Evolutionary conservation across 2,329 filamentous ascomycete species (phyloP), one percentile per base, ranked within the genome.

Genomic region (Domatiomyces globalis): DNA sequence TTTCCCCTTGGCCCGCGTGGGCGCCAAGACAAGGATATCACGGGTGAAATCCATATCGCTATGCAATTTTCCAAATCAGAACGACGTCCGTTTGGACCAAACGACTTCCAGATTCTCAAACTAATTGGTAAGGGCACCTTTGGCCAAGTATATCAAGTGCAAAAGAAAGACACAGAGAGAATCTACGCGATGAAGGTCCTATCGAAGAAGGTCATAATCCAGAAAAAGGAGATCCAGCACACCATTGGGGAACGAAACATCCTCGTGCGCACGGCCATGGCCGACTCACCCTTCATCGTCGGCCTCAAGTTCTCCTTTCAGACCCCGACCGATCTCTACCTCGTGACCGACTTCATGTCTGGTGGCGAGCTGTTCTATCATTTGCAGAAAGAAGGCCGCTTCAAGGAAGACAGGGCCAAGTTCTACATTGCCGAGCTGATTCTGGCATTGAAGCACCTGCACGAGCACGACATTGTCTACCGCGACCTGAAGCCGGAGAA

Each of bases 341-440:
- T 98, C n/a, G 92, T 98, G 12, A 96, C 92, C 4, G 92, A 96
- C 66, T 98, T 95, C 73, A 96, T 98, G 92, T 98, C 92, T 15
- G 92, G 92, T 42, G 92, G 92, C 52, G 92, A 98, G 68, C 75
- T 98, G 1, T 98, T 98, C 70, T 98, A 92, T 90, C 92, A 98
- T 72, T 71, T 98, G 53, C 92, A 98, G 66, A 94, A 94, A 65
- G 92, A 96, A 66, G 90, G 90, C 48, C 84, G 90, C 27, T 98
- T 98, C 67, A 84, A 92, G 59, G 92, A 96, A 72, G 85, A 83
- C 62, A 81, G 92, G 20, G 92, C 92, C 59, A 96, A 96, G 69
- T 98, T 98, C 67, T 98, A 98, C 71, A 96, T 96, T 66, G 92
- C 92, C 15, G 92, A 98, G 69, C 79, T 98, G 55, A 96, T 98